Evolutionary conservation across 495 filamentous ascomycete species (phyloP).

Genomic region (Mytilinidion resinicola): DNA sequence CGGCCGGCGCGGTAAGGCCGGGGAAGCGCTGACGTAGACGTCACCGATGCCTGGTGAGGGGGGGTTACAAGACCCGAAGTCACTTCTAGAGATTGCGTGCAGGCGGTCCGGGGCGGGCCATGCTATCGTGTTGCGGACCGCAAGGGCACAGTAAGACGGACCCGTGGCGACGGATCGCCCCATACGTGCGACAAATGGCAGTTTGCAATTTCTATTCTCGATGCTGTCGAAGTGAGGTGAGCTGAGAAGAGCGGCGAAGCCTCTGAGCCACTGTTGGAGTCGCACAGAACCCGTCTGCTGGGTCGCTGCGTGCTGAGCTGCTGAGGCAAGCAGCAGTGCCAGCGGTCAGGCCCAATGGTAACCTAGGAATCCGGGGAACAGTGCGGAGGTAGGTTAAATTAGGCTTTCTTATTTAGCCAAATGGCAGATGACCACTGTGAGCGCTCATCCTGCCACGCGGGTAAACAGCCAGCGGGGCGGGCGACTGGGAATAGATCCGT

Average conservation of each 20-base stretch:
- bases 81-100: background rate
- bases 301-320: background rate
- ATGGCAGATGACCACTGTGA: background rate
- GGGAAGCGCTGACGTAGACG: no score
- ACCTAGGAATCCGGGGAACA: background rate
- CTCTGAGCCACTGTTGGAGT: background rate
- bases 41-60: background rate
- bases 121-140: background rate
- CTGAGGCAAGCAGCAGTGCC: background rate
- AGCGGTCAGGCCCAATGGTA: background rate
- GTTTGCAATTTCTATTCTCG: background rate
- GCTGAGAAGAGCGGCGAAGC: background rate
- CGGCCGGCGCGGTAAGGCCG: no score
- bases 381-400: background rate
- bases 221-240: no score
- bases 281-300: background rate
- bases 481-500: background rate
- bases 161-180: background rate
- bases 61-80: background rate
- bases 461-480: background rate
- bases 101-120: background rate
- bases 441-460: background rate
- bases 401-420: background rate
- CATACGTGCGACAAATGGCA: background rate
- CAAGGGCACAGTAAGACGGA: conserved; percentile 1